Base-by-base conservation (phyloP, 179 eudicot genomes). In the Spinacia oleracea region DNA sequence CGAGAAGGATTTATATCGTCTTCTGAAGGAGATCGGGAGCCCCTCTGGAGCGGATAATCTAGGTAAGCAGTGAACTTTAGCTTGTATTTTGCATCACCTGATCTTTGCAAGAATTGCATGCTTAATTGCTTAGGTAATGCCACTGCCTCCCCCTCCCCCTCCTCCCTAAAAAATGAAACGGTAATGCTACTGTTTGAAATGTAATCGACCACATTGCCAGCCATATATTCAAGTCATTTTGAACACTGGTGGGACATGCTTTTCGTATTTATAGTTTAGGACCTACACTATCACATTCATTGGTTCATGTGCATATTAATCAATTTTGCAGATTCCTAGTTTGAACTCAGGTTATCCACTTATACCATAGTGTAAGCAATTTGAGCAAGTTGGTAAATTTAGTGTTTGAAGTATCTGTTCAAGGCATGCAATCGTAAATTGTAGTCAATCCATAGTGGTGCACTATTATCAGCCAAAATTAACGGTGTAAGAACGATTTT, bases 1-100 rank as follows among this genome's bases (percentile, higher is more conserved):
- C 80, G 97, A 93, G 84, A 95, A 88, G 84, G 97, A 95, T 88
- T 84, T 95, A 75, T 91, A 93, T 81, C 97, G 89, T 75, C 95
- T 95, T 78, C 86, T 95, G 78, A 95, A 93, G 87, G 87, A 91
- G 85, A 91, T 91, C 59, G 98, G 98, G 67, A 95, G 95, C 75
- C 98, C 98, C 56, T 95, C 95, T 59, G 97, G 97, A 73, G 91
- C 79, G 18, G 92, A 90, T 62, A 93, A 93, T 86, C 86, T 93
- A 76, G 98, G 98, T 94, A 87, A 82, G 85, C 74, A 72, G 14
- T 64, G 21, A 32, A 38, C 58, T 18, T 64, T 73, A 31, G 71
- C 75, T 58, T 70, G 10, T 70, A 8, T 59, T 32, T 73, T 79
- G 15, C 11, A 53, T 45, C 46, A 31, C 14, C 40, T 1, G 27